These are phyloP conservation scores for Canavalia gladiata DNA, from an alignment of 306 rosid species.

Conservation along the genomic window DNA sequence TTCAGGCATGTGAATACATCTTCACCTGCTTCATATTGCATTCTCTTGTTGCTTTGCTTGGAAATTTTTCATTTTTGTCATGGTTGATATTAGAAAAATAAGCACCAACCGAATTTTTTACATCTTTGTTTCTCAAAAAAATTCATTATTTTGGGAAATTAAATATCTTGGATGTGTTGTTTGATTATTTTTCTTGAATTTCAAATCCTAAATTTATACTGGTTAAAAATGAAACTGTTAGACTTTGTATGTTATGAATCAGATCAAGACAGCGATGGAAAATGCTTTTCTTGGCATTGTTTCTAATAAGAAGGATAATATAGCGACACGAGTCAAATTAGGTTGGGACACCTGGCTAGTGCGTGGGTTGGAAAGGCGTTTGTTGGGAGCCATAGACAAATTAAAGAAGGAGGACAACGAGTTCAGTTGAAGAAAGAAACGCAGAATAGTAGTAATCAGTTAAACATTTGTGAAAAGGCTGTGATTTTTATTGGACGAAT, in stretches of 20 bases:
- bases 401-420: no score
- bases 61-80: conserved; percentile 12
- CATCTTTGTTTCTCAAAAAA: not conserved
- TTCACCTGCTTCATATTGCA: conserved; percentile 23
- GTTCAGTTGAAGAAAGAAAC: no score
- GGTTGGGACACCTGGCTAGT: no score
- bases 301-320: no score
- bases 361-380: no score
- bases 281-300: no score
- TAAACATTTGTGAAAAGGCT: no score
- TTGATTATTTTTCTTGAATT: conserved; percentile 17
- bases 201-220: not conserved
- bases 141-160: conserved; percentile 12
- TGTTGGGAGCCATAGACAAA: no score
- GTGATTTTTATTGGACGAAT: no score
- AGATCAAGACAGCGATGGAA: no score
- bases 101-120: not conserved
- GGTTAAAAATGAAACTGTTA: not conserved
- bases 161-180: conserved; percentile 21
- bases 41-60: conserved; percentile 29
- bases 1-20: not conserved
- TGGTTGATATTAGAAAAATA: conserved; percentile 18
- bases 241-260: not conserved
- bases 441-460: no score
- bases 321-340: no score